These are phyloP conservation scores for Botrytis squamosa DNA, from an alignment of 2,329 filamentous ascomycete species.

Conservation along the genomic window DNA sequence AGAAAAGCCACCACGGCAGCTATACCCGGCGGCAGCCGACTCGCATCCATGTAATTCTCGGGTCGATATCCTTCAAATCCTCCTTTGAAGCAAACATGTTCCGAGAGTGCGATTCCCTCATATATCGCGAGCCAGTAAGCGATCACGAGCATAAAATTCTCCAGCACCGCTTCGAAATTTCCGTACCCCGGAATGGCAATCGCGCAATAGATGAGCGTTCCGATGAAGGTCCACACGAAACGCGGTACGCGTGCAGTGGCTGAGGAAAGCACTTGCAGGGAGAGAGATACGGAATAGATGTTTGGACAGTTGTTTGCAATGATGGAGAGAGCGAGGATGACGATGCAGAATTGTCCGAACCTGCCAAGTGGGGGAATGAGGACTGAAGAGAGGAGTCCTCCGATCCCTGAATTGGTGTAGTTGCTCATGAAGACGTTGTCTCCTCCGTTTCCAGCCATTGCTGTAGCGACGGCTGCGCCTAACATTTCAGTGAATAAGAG, in stretches of 20 bases:
- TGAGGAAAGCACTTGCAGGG: slow-evolving; percentile 62
- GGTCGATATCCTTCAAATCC: slow-evolving; percentile 60
- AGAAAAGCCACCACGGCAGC: slow-evolving; percentile 63
- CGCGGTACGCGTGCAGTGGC: slow-evolving; percentile 62
- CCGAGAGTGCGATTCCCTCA: slow-evolving; percentile 51
- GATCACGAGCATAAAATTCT: slow-evolving; percentile 69
- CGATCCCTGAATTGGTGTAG: slow-evolving; percentile 57
- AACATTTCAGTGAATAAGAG: slow-evolving; percentile 74
- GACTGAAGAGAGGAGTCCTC: slow-evolving; percentile 61
- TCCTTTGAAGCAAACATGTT: slow-evolving; percentile 59
- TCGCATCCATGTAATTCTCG: slow-evolving; percentile 56
- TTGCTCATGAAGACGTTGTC: slow-evolving; percentile 55
- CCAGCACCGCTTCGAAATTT: slow-evolving; percentile 62
- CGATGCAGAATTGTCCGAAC: slow-evolving; percentile 71
- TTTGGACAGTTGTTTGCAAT: slow-evolving; percentile 71
- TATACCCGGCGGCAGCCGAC: slow-evolving; percentile 60
- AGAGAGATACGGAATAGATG: slow-evolving; percentile 68
- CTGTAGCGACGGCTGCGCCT: slow-evolving; percentile 67
- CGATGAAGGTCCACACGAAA: slow-evolving; percentile 64
- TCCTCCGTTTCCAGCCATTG: slow-evolving; percentile 54
- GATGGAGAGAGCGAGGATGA: slow-evolving; percentile 64
- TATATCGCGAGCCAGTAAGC: slow-evolving; percentile 77
- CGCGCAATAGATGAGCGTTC: slow-evolving; percentile 62
- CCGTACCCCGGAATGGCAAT: slow-evolving; percentile 69
- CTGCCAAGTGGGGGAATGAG: slow-evolving; percentile 62